A percentile compares a stretch with the other conserved stretches of the same genome.
Conservation (phyloP, 2,329 filamentous ascomycete genomes). For the Elsinoe perseae region DNA sequence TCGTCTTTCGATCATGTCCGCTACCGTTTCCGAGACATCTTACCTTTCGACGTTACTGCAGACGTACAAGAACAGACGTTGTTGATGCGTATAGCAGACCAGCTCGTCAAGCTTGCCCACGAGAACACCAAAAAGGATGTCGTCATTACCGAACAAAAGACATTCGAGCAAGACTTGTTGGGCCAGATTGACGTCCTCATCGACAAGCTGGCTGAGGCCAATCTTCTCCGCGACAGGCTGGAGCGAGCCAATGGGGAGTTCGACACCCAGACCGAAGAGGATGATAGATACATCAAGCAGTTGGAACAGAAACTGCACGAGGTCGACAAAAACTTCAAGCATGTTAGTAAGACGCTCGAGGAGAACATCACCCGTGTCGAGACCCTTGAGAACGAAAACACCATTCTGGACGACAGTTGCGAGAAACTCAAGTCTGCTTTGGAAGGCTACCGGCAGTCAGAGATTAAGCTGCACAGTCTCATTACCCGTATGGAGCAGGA, state of each 20-base stretch:
- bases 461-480: conserved; percentile 31
- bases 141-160: conserved; percentile 27
- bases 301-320: conserved; percentile 32
- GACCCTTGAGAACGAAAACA: conserved; percentile 24
- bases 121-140: conserved; percentile 25
- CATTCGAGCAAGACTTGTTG: conserved; percentile 33
- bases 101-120: conserved; percentile 25
- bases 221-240: conserved; percentile 32
- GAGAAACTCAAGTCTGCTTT: conserved; percentile 34
- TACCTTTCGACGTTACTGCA: conserved; percentile 33
- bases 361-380: conserved; percentile 22
- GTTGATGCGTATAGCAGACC: conserved; percentile 34
- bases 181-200: conserved; percentile 32
- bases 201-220: conserved; percentile 30
- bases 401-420: conserved; percentile 31
- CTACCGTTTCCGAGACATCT: conserved; percentile 33
- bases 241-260: conserved; percentile 32
- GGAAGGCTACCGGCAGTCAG: conserved; percentile 34
- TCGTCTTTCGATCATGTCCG: conserved; percentile 36
- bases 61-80: conserved; percentile 35
- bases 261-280: conserved; percentile 32
- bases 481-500: conserved; percentile 35
- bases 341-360: conserved; percentile 22
- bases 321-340: conserved; percentile 29
- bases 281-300: conserved; percentile 32